Evolutionary conservation across 2,329 filamentous ascomycete species (phyloP).

Genomic region (Colletotrichum euphorbiae): DNA sequence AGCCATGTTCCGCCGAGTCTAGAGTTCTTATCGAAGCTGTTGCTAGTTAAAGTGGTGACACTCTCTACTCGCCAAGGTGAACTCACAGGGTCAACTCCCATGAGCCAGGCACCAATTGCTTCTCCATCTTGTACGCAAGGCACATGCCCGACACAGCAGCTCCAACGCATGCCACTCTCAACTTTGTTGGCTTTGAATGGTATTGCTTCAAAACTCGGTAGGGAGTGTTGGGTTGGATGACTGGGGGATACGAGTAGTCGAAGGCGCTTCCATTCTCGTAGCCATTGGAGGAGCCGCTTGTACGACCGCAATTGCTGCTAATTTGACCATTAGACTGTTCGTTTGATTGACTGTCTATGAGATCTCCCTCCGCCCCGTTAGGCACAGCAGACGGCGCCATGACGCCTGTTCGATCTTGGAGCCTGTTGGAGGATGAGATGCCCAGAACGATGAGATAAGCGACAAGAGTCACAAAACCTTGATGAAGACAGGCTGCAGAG

Average conservation of each 20-base stretch:
- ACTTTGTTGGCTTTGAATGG: constrained; percentile 51
- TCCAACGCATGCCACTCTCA: constrained; percentile 48
- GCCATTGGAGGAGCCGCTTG: constrained; percentile 16
- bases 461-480: too few relatives aligned
- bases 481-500: too few relatives aligned
- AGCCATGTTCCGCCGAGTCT: constrained; percentile 46
- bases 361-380: constrained; percentile 20
- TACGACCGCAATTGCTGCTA: background rate
- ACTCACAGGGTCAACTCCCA: constrained; percentile 45
- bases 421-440: background rate
- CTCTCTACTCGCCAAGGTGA: background rate
- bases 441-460: background rate
- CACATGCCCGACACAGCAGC: constrained; percentile 47
- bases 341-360: constrained; percentile 21
- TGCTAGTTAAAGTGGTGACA: background rate
- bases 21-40: constrained; percentile 48
- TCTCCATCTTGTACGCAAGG: constrained; percentile 47
- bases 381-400: constrained; percentile 31
- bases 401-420: background rate
- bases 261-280: constrained; percentile 22
- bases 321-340: background rate
- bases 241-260: constrained; percentile 45
- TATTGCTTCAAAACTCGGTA: constrained; percentile 49
- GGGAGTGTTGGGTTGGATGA: constrained; percentile 40
- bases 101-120: constrained; percentile 45